Percentiles rank a stretch among this genome's conserved stretches.
phyloP scores from a whole-genome alignment of 2,329 filamentous ascomycete species.

The Hypocrella siamensis region DNA sequence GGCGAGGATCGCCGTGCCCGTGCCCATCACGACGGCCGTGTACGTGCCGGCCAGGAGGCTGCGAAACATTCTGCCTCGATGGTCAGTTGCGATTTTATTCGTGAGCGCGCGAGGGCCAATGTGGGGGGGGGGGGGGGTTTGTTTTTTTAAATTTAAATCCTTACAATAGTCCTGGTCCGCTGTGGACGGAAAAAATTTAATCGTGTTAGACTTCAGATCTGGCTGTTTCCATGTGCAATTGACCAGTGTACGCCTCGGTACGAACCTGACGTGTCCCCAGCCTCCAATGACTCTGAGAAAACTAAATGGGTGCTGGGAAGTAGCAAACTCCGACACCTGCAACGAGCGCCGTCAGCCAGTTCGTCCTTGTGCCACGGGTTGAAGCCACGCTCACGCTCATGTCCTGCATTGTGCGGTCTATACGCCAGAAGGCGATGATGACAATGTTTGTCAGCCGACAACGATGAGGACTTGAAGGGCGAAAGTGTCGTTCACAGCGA shows the following conservation, averaged over 20 bases:
- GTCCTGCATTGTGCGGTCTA: too few relatives aligned
- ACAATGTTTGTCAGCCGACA: too few relatives aligned
- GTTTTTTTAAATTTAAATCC: too few relatives aligned
- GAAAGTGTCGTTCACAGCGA: too few relatives aligned
- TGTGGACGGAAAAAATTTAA: background rate
- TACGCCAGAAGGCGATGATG: too few relatives aligned
- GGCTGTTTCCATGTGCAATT: background rate
- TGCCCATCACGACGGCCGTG: conserved; percentile 6
- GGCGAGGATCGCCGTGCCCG: conserved; percentile 5
- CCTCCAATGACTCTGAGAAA: conserved; percentile 7
- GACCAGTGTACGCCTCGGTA: background rate
- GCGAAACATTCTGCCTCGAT: conserved; percentile 8
- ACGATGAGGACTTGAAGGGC: too few relatives aligned
- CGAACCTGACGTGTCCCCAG: conserved; percentile 7
- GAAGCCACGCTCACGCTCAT: too few relatives aligned
- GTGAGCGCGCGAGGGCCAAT: background rate
- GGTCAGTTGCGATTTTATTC: background rate
- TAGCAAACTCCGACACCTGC: conserved; percentile 3
- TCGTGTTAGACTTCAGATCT: background rate
- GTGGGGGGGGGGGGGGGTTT: background rate
- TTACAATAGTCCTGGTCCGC: conserved; percentile 5
- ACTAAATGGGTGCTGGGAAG: conserved; percentile 3
- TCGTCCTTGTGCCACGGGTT: too few relatives aligned
- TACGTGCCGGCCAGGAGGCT: conserved; percentile 10
- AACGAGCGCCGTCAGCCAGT: too few relatives aligned